Conservation (phyloP, 371 early-diverging fungal species). For the Syncephalis fuscata region DNA sequence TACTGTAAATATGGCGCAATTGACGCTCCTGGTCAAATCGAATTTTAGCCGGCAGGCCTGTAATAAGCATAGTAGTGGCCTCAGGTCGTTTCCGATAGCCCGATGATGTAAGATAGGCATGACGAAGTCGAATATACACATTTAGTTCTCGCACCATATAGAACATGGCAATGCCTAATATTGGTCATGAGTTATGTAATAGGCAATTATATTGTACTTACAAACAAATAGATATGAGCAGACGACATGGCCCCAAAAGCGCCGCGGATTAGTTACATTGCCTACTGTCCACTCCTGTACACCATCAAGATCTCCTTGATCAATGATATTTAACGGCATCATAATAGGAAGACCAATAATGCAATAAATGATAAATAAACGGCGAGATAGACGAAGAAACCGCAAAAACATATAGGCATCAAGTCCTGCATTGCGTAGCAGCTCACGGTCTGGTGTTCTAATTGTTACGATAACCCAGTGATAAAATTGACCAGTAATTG, state of each 20-base stretch:
- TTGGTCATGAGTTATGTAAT: background rate
- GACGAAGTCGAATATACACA: slow-evolving; percentile 44
- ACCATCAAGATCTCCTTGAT: slow-evolving; percentile 18
- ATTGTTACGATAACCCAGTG: slow-evolving; percentile 28
- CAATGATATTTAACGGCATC: slow-evolving; percentile 38
- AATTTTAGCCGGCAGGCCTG: slow-evolving; percentile 21
- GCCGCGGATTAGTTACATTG: slow-evolving; percentile 24
- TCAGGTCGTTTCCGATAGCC: slow-evolving; percentile 36
- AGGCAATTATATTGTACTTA: no score
- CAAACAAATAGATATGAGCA: slow-evolving; percentile 33
- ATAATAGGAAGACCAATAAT: slow-evolving; percentile 39
- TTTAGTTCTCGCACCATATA: slow-evolving; percentile 40
- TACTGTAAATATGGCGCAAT: slow-evolving; percentile 27
- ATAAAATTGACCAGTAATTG: no score
- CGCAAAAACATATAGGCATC: slow-evolving; percentile 63
- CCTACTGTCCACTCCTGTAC: slow-evolving; percentile 35
- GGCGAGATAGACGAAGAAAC: slow-evolving; percentile 21
- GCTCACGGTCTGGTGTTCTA: slow-evolving; percentile 27
- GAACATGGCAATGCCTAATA: slow-evolving; percentile 22
- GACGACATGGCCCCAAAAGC: slow-evolving; percentile 48
- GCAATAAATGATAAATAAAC: slow-evolving; percentile 27
- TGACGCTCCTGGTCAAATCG: slow-evolving; percentile 22
- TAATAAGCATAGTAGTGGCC: slow-evolving; percentile 42
- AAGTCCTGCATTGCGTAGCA: slow-evolving; percentile 42
- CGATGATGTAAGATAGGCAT: slow-evolving; percentile 33